phyloP scores from a whole-genome alignment of 805 yeast species.

The Ogataea trehalophila region DNA sequence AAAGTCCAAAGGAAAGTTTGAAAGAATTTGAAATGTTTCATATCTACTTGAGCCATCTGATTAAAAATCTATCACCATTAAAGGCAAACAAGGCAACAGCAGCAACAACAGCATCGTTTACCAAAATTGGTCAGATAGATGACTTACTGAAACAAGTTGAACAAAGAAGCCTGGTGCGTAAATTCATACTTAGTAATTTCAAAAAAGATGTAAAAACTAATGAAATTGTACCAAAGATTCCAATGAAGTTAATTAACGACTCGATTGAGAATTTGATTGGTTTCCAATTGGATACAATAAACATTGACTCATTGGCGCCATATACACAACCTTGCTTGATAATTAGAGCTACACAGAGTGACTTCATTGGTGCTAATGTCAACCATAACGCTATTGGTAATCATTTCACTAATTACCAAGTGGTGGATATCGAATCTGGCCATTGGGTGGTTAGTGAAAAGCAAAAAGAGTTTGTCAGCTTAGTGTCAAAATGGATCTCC shows the following conservation, averaged over 20 bases:
- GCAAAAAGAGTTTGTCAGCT: constrained; percentile 63
- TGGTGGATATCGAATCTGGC: constrained; percentile 70
- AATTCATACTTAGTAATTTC: constrained; percentile 69
- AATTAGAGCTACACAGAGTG: constrained; percentile 68
- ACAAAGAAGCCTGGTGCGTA: constrained; percentile 52
- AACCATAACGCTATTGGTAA: constrained; percentile 10
- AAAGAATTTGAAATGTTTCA: constrained; percentile 29
- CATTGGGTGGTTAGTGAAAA: constrained; percentile 91
- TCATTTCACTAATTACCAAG: constrained; percentile 61
- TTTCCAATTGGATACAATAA: constrained; percentile 32
- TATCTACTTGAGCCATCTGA: constrained; percentile 17
- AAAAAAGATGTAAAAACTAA: constrained; percentile 30
- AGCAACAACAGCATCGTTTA: constrained; percentile 4
- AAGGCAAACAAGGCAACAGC: no score
- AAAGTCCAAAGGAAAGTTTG: constrained; percentile 38
- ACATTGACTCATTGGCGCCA: constrained; percentile 30
- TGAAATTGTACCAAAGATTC: constrained; percentile 40
- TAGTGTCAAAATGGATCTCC: constrained; percentile 45
- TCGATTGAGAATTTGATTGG: constrained; percentile 60
- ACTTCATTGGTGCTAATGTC: constrained; percentile 24
- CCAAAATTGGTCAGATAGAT: constrained; percentile 54
- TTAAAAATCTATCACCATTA: neutral
- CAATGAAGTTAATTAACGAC: constrained; percentile 59
- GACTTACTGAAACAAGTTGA: constrained; percentile 58
- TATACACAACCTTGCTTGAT: constrained; percentile 72